A percentile compares a stretch with the other conserved stretches of the same genome.
These are phyloP conservation scores for Haplosporangium sp. DNA, from an alignment of 371 early-diverging fungal species.

Conservation along the genomic window DNA sequence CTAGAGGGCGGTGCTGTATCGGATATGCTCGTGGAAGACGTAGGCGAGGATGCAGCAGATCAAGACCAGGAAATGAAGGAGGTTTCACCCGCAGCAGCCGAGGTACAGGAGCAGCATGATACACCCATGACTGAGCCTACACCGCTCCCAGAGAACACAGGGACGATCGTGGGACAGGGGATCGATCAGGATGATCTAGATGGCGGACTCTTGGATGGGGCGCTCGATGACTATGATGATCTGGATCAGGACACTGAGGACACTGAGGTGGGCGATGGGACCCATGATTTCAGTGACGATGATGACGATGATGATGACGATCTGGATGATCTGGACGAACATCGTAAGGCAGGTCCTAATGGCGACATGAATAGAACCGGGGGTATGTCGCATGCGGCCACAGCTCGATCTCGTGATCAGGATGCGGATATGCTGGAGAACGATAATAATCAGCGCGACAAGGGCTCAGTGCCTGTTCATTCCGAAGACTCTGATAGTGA, in stretches of 20 bases:
- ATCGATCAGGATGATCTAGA: slow-evolving; percentile 49
- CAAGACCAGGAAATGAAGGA: slow-evolving; percentile 33
- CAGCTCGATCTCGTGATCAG: slow-evolving; percentile 21
- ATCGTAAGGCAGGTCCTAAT: slow-evolving; percentile 4
- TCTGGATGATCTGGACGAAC: slow-evolving; percentile 18
- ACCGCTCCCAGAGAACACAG: slow-evolving; percentile 2
- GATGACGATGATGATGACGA: slow-evolving; percentile 44
- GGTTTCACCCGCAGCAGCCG: slow-evolving; percentile 12
- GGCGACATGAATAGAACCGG: slow-evolving; percentile 19
- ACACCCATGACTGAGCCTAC: slow-evolving; percentile 19
- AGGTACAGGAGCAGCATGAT: slow-evolving; percentile 15
- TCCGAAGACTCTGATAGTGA: slow-evolving; percentile 53
- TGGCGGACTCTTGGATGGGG: slow-evolving; percentile 46
- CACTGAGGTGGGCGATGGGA: slow-evolving; percentile 46
- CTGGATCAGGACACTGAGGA: slow-evolving; percentile 54
- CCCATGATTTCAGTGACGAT: slow-evolving; percentile 38
- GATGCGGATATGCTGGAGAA: slow-evolving; percentile 26
- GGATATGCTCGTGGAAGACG: too few species aligned
- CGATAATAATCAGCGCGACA: slow-evolving; percentile 10
- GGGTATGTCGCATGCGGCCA: slow-evolving; percentile 9
- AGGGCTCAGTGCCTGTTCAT: slow-evolving; percentile 9
- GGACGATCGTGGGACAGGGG: slow-evolving; percentile 16
- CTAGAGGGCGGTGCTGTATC: too few species aligned
- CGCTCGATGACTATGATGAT: slow-evolving; percentile 47
- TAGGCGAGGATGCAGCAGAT: slow-evolving; percentile 8